Base-by-base conservation (phyloP, 73 alveolate genomes). In the Uronychia setigera region DNA sequence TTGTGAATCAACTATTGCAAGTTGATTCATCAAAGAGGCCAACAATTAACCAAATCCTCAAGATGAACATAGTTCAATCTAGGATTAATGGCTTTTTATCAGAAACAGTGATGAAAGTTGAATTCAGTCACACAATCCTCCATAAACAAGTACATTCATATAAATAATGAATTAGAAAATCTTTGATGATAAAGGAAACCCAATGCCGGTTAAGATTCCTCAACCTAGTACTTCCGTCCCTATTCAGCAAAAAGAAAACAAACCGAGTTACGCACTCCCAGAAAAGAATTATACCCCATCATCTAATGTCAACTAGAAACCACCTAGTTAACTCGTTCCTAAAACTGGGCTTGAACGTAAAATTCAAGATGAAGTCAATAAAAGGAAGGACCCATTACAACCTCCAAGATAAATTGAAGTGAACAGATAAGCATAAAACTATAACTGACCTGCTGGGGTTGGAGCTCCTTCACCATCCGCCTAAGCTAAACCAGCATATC, bases 51-150 rank as follows among this genome's bases (percentile, higher is more conserved):
- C 74, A 74, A 46, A 32, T 83, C 35, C 59, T 83, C 34, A 83
- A 83, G 77, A 31, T 34, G 26, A 60, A 27, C 25, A 29, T 88
- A 1, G 60, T 88, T 0, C 79, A 81, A 31, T 9, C 74, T 13
- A 82, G 86, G 35, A 82, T 88, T 25, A 81, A 88, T 27, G 31
- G 57, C 31, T 75, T 88, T 32, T 82, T 93, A 19, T 31, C 93
- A 0, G 91, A 93, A 76, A 84, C 94, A 1, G 82, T 80, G 13
- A 60, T 77, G 33, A 84, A 81, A 28, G 75, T 59, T 33, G 97
- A 93, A 87, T 93, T 93, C 85, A 46, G 90, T 29, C 97, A 93
- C 78, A 93, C 97, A 0, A 90, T 93, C 35, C 80, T 93, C 35
- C 97, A 93, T 74, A 93, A 93, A 79, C 83, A 93, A 76, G 67